Evolutionary conservation across 305 asterid species (phyloP), one percentile per base, ranked within the genome.

Genomic region (Striga hermonthica): DNA sequence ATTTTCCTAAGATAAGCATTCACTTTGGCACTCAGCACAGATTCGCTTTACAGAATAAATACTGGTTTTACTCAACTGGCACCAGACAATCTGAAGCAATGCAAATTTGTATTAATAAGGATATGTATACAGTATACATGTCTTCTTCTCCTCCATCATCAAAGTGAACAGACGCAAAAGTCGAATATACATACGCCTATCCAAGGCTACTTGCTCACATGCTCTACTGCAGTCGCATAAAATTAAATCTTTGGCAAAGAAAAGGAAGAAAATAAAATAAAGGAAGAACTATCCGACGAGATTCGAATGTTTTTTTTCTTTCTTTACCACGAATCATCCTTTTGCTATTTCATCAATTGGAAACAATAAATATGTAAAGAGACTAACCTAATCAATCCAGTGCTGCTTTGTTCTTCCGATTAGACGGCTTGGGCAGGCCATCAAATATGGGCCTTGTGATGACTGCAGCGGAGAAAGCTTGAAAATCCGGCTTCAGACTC

Each of bases 401-500:
- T 7, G 98, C 96, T 57, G 98, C 77, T 75, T 92, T 92, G 79
- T 69, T 86, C 77, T 72, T 83, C 59, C 88, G 79, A 72, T 82
- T 81, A 45, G 82, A 72, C 28, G 86, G 88, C 72, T 79, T 88
- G n/a, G 87, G 83, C 40, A 91, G 75, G 71, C 96, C 90, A 73
- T 89, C 95, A 67, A 91, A 89, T 80, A 91, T 84, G 6, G 98
- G 93, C 61, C 75, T 86, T 7, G 95, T 57, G 67, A 86, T 81
- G 73, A 91, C 87, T 38, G 96, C 82, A 64, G 85, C 72, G 6
- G 94, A 83, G 58, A 86, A 79, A 31, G 91, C 91, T 73, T 79
- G 89, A 61, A 89, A 80, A 75, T 87, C 96, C 39, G 95, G 78
- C 82, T 82, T 89, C 80, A 87, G 65, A 70, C 76, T 83, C 96